Evolutionary conservation across 2,329 filamentous ascomycete genomes (phyloP).

Genomic region (Arthrobotrys pseudoclavata): DNA sequence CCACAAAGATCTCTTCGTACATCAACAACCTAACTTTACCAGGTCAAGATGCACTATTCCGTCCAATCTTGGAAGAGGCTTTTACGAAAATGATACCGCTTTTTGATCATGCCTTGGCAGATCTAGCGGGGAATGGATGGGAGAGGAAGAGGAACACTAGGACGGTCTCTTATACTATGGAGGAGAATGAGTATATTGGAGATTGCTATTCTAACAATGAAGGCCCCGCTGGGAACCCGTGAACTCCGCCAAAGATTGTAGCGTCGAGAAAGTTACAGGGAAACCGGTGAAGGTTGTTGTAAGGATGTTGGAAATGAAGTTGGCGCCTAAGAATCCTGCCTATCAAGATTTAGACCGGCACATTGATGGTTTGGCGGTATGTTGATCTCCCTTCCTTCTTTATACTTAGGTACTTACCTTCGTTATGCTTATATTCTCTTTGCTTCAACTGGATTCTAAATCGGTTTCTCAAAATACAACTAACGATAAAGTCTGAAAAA

Average conservation of each 20-base stretch:
- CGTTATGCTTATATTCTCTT: too few relatives aligned
- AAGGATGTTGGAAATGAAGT: neutral
- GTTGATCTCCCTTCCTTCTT: neutral
- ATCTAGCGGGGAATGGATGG: neutral
- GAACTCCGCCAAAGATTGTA: neutral
- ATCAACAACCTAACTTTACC: neutral
- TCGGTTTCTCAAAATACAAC: too few relatives aligned
- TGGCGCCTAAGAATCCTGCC: neutral
- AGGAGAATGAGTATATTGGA: too few relatives aligned
- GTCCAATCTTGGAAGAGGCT: neutral
- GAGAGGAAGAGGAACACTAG: neutral
- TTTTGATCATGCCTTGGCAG: neutral
- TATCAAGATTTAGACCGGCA: neutral
- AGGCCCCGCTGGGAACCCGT: neutral
- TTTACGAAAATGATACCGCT: neutral
- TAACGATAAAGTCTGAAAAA: too few relatives aligned
- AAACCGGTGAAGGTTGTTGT: neutral
- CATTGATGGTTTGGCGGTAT: slow-evolving; percentile 1
- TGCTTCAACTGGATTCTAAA: too few relatives aligned
- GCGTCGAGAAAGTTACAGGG: neutral
- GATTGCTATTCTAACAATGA: neutral
- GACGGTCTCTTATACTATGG: neutral
- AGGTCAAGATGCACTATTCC: neutral
- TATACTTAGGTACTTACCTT: too few relatives aligned
- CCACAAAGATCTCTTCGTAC: neutral